Evolutionary conservation across 441 rosid species (phyloP), one percentile per base, ranked within the genome.

Genomic region (Populus hybrid): DNA sequence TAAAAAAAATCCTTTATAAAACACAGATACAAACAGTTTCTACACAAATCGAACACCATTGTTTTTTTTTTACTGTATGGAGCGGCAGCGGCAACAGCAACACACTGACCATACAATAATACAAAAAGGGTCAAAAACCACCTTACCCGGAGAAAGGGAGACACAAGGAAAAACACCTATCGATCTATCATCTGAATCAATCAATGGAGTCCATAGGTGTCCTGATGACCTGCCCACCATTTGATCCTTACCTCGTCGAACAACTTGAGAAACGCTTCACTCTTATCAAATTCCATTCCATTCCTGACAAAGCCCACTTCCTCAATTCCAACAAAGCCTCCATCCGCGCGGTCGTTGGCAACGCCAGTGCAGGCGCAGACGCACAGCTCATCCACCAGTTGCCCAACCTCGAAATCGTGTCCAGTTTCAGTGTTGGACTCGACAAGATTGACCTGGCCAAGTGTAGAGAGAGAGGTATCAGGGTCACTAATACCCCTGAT

Each of bases 401-500:
- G 24, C 98, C 97, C 9, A 90, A 84, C 77, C 87, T 94, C 33
- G 95, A 92, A 87, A 95, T 94, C 7, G 91, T 91, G 59, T 72
- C 97, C 74, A 90, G 91, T 80, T 87, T 68, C 84, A 93, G 98
- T 70, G 99, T 94, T 26, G 99, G 99, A 4, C 82, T 96, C 38
- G 98, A 96, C 79, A 94, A 94, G 93, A 80, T 95, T 71, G 99
- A 96, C 82, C 74, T 94, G 89, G 85, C 75, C 9, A 92, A 91
- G 82, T 96, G 98, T 80, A 88, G 81, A 75, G 94, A 92, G 74
- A 94, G 82, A 83, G 94, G 96, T 77, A 87, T 94, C 71, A 86
- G 91, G 72, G 99, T 92, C 26, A 92, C 97, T 36, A 89, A 92
- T 76, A 92, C 99, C 1, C 99, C 99, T 21, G 97, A 92, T 76